Conservation (phyloP, 1,284 basidiomycete genomes). For the Chiua sp. region DNA sequence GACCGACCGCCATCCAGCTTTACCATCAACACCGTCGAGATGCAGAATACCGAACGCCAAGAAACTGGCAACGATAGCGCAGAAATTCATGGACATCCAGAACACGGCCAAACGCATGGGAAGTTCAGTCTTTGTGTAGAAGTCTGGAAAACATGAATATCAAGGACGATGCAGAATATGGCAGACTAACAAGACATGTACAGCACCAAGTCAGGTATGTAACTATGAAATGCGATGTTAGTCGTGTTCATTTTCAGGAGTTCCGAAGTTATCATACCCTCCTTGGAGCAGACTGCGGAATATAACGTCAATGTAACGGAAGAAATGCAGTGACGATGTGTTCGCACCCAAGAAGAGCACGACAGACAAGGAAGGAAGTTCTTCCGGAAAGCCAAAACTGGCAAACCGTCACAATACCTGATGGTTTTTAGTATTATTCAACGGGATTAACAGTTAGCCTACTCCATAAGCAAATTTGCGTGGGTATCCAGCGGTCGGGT, state of each 20-base stretch:
- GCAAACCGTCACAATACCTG: background rate
- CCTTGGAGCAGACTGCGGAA: conserved; percentile 51
- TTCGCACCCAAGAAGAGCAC: conserved; percentile 3
- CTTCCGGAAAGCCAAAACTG: conserved; percentile 3
- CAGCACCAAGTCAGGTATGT: conserved; percentile 67
- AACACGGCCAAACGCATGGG: conserved; percentile 70
- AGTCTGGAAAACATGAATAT: conserved; percentile 33
- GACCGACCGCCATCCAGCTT: conserved; percentile 61
- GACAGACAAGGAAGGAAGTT: background rate
- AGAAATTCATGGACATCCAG: conserved; percentile 61
- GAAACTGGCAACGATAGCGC: conserved; percentile 60
- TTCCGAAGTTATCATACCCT: conserved; percentile 43
- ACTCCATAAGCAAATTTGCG: conserved; percentile 44
- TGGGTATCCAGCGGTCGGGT: conserved; percentile 62
- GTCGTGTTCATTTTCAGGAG: conserved; percentile 2
- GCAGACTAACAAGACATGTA: conserved; percentile 61
- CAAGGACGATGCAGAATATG: background rate
- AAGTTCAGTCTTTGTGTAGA: conserved; percentile 71
- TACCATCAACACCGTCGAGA: conserved; percentile 60
- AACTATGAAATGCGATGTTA: conserved; percentile 32
- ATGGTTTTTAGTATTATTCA: conserved; percentile 27
- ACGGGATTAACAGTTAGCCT: conserved; percentile 29
- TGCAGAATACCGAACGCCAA: conserved; percentile 69
- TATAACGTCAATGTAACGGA: conserved; percentile 2
- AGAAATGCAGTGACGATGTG: background rate